phyloP scores from a whole-genome alignment of 2,329 filamentous ascomycete genomes.

The Venturia nashicola region DNA sequence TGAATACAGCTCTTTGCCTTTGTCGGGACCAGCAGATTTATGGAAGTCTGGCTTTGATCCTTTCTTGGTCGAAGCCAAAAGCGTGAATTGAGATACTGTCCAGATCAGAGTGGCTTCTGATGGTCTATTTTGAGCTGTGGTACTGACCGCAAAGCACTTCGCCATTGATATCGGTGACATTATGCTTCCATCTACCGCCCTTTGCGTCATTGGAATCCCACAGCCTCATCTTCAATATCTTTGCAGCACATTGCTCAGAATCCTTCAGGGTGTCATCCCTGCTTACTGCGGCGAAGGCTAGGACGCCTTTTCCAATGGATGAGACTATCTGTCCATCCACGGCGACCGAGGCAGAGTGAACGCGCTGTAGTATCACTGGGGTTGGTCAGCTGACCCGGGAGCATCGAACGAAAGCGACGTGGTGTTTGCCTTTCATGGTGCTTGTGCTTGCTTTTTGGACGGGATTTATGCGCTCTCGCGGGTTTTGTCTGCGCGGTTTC shows the following conservation, averaged over 20 bases:
- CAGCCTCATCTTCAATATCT: slow-evolving; percentile 78
- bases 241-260: slow-evolving; percentile 67
- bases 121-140: background rate
- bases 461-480: background rate
- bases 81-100: slow-evolving; percentile 89
- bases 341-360: slow-evolving; percentile 88
- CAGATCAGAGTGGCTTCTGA: background rate
- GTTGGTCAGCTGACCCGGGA: background rate
- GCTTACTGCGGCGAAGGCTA: slow-evolving; percentile 85
- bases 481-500: background rate
- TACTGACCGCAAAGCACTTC: slow-evolving; percentile 83
- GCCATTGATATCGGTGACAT: slow-evolving; percentile 74
- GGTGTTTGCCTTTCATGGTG: slow-evolving; percentile 2
- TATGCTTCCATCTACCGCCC: slow-evolving; percentile 76
- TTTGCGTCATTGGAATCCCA: slow-evolving; percentile 63
- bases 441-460: background rate
- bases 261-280: slow-evolving; percentile 86
- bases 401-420: background rate
- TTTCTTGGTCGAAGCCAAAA: slow-evolving; percentile 87
- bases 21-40: slow-evolving; percentile 64
- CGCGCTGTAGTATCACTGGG: slow-evolving; percentile 79
- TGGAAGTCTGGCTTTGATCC: slow-evolving; percentile 94
- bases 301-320: slow-evolving; percentile 75
- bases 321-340: slow-evolving; percentile 86
- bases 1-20: slow-evolving; percentile 72